phyloP scores from a whole-genome alignment of 306 rosid species.

The Coriaria nepalensis region DNA sequence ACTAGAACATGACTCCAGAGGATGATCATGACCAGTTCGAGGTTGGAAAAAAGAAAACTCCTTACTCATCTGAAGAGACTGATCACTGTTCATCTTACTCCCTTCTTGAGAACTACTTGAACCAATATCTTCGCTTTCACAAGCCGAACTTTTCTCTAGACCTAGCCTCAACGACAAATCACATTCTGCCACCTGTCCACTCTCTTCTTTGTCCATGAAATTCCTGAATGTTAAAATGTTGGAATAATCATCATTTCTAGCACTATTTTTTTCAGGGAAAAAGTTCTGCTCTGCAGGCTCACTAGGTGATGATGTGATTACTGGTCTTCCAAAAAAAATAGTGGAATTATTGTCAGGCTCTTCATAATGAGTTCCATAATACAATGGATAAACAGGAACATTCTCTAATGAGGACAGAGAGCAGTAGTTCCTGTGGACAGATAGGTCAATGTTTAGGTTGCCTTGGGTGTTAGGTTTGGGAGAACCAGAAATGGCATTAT shows the following conservation, averaged over 20 bases:
- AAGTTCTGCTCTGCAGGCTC: constrained; percentile 47
- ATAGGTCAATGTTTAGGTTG: constrained; percentile 25
- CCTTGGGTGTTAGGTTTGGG: constrained; percentile 27
- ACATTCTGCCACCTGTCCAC: constrained; percentile 35
- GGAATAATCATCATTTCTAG: constrained; percentile 19
- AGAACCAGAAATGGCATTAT: constrained; percentile 26
- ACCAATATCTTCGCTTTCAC: constrained; percentile 42
- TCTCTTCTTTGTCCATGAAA: constrained; percentile 28
- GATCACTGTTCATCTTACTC: constrained; percentile 25
- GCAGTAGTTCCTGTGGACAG: constrained; percentile 31
- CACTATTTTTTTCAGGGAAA: constrained; percentile 17
- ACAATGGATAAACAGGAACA: constrained; percentile 67
- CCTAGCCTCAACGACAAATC: constrained; percentile 86
- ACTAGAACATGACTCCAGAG: constrained; percentile 31
- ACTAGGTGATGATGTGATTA: constrained; percentile 27
- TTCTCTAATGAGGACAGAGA: constrained; percentile 22
- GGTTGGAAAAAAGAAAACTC: constrained; percentile 56
- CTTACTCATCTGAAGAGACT: constrained; percentile 23
- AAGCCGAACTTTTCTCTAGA: constrained; percentile 27
- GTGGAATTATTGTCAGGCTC: constrained; percentile 27
- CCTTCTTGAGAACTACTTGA: constrained; percentile 40
- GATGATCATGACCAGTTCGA: constrained; percentile 28
- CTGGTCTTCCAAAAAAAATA: constrained; percentile 64
- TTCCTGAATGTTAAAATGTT: constrained; percentile 22
- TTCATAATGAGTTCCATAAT: constrained; percentile 35